Conservation (phyloP, 2,329 filamentous ascomycete genomes). For the Aspergillus sp. region DNA sequence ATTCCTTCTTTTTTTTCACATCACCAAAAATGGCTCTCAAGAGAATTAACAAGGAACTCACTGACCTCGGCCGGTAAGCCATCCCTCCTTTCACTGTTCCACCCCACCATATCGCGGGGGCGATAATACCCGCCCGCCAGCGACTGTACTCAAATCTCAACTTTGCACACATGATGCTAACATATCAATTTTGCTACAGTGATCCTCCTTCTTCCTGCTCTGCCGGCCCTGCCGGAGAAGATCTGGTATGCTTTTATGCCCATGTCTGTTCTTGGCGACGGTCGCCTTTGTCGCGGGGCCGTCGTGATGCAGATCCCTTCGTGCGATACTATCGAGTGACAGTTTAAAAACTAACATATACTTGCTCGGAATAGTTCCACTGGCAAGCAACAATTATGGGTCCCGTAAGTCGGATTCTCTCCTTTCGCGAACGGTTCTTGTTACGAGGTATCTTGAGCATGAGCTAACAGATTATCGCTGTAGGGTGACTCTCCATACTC, state of each 20-base stretch:
- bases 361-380: conserved; percentile 71
- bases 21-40: conserved; percentile 49
- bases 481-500: conserved; percentile 96
- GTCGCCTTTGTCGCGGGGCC: conserved; percentile 26
- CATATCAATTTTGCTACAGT: conserved; percentile 51
- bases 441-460: background rate
- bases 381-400: conserved; percentile 99
- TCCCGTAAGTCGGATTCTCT: conserved; percentile 65
- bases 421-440: conserved; percentile 8
- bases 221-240: conserved; percentile 93
- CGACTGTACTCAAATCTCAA: background rate
- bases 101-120: conserved; percentile 25
- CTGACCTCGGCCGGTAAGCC: conserved; percentile 52
- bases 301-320: conserved; percentile 4
- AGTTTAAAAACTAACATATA: conserved; percentile 29
- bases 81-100: conserved; percentile 7
- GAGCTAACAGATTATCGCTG: conserved; percentile 32
- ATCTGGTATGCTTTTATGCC: conserved; percentile 70
- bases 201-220: conserved; percentile 99
- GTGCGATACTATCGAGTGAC: background rate
- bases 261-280: conserved; percentile 8
- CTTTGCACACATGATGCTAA: conserved; percentile 7
- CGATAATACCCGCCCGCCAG: background rate
- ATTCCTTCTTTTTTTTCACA: conserved; percentile 17
- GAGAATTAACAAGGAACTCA: conserved; percentile 56